These are phyloP conservation scores for Cyphellophora europaea DNA, from an alignment of 2,329 filamentous ascomycete genomes.

Conservation along the genomic window DNA sequence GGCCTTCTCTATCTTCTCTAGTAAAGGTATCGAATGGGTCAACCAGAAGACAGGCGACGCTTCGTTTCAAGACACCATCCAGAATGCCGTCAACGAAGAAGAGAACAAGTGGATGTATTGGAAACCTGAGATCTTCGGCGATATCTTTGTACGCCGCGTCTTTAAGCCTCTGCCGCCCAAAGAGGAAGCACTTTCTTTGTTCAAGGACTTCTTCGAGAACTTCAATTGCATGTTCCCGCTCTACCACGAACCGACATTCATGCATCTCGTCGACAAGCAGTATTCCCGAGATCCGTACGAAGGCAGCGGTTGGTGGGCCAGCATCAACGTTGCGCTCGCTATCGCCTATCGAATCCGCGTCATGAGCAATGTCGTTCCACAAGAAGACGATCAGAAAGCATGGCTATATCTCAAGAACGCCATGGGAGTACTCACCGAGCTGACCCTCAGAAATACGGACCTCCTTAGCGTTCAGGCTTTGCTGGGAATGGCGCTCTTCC, in stretches of 20 bases:
- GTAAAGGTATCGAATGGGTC: constrained; percentile 96
- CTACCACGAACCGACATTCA: constrained; percentile 96
- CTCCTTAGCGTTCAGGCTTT: constrained; percentile 89
- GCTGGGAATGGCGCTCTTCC: constrained; percentile 83
- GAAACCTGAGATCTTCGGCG: constrained; percentile 95
- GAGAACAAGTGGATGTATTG: constrained; percentile 95
- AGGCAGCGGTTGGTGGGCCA: constrained; percentile 97
- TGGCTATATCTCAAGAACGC: constrained; percentile 97
- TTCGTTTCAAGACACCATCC: constrained; percentile 92
- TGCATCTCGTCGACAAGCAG: constrained; percentile 90
- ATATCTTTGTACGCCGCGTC: constrained; percentile 77
- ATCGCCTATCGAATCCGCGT: constrained; percentile 86
- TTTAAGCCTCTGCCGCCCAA: constrained; percentile 79
- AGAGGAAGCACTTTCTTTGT: constrained; percentile 74
- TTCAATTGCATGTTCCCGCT: constrained; percentile 99
- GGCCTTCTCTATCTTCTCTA: constrained; percentile 97
- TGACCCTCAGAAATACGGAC: constrained; percentile 94
- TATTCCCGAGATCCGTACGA: constrained; percentile 90
- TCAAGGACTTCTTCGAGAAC: constrained; percentile 94
- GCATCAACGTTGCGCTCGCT: constrained; percentile 86
- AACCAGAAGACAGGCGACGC: constrained; percentile 95
- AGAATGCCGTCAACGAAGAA: constrained; percentile 61
- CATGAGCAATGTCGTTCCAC: constrained; percentile 86
- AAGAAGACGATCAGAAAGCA: constrained; percentile 86
- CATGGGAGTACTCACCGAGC: constrained; percentile 81